These are phyloP conservation scores for Xenosphaeropsis pyriputrescens DNA, from an alignment of 2,329 filamentous ascomycete species.

Conservation along the genomic window DNA sequence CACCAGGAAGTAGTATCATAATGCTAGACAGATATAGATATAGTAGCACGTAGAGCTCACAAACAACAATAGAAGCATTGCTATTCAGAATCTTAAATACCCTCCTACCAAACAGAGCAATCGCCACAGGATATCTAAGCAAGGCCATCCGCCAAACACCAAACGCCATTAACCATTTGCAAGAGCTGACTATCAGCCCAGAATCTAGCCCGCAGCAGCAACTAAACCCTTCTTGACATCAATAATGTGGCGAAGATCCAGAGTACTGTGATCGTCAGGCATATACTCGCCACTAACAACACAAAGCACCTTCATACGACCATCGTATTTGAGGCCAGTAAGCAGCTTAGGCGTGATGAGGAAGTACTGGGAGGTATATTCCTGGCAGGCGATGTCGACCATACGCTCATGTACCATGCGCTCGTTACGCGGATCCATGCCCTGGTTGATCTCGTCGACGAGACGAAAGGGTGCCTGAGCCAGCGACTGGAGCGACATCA, in stretches of 20 bases:
- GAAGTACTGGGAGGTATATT: constrained; percentile 78
- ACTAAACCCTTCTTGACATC: constrained; percentile 12
- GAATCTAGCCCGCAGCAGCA: constrained; percentile 2
- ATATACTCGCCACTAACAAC: constrained; percentile 80
- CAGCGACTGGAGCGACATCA: constrained; percentile 92
- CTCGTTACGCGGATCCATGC: constrained; percentile 98
- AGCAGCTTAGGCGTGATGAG: constrained; percentile 95
- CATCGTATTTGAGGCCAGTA: constrained; percentile 70
- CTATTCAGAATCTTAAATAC: too few species aligned
- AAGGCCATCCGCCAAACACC: too few species aligned
- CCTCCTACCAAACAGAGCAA: too few species aligned
- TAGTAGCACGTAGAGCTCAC: too few species aligned
- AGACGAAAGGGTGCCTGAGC: constrained; percentile 93
- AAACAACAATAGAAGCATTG: too few species aligned
- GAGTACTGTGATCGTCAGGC: constrained; percentile 27
- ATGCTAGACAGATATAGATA: too few species aligned
- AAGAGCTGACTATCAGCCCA: too few species aligned
- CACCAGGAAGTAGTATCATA: too few species aligned
- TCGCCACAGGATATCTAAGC: too few species aligned
- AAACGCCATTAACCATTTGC: too few species aligned
- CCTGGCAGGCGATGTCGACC: constrained; percentile 89
- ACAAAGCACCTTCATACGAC: constrained; percentile 83
- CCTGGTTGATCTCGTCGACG: constrained; percentile 98
- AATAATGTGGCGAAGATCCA: constrained; percentile 17
- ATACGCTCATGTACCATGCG: constrained; percentile 96